Evolutionary conservation across 371 early-diverging fungal species (phyloP).

Genomic region (Mucor indicus): DNA sequence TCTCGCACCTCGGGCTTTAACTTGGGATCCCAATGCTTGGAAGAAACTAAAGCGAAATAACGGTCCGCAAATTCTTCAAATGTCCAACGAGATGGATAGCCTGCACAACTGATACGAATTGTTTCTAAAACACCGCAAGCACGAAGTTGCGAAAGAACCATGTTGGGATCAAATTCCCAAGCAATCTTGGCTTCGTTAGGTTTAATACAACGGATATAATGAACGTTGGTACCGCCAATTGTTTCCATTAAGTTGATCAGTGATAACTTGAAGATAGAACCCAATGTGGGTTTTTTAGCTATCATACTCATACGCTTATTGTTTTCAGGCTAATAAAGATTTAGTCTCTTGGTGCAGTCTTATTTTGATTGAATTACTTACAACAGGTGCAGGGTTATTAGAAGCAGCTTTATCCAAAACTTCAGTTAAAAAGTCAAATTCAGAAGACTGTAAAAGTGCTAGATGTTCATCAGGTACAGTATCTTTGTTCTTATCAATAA

Average conservation of each 20-base stretch:
- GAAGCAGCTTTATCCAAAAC: constrained; percentile 57
- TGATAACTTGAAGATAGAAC: constrained; percentile 82
- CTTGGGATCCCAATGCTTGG: constrained; percentile 60
- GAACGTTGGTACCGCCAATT: constrained; percentile 87
- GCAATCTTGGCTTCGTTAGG: constrained; percentile 92
- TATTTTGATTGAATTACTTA: constrained; percentile 1
- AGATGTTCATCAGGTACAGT: constrained; percentile 93
- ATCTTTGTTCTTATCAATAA: constrained; percentile 99
- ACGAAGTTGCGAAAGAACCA: constrained; percentile 94
- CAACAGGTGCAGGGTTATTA: constrained; percentile 38
- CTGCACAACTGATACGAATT: constrained; percentile 97
- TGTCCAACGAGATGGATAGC: constrained; percentile 97
- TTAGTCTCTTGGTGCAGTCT: not conserved
- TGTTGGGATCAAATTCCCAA: constrained; percentile 86
- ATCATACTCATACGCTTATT: constrained; percentile 59
- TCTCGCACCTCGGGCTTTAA: constrained; percentile 40
- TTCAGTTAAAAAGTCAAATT: constrained; percentile 74
- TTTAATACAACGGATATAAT: constrained; percentile 98
- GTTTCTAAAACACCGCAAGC: constrained; percentile 99
- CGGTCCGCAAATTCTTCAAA: constrained; percentile 94
- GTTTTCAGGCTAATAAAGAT: constrained; percentile 27
- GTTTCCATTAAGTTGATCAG: constrained; percentile 92
- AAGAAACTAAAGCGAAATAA: constrained; percentile 84
- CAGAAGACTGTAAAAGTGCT: constrained; percentile 62
- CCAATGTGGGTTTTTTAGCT: constrained; percentile 80